Conservation (phyloP, 164 flowering plant genomes). For the Piper betle region DNA sequence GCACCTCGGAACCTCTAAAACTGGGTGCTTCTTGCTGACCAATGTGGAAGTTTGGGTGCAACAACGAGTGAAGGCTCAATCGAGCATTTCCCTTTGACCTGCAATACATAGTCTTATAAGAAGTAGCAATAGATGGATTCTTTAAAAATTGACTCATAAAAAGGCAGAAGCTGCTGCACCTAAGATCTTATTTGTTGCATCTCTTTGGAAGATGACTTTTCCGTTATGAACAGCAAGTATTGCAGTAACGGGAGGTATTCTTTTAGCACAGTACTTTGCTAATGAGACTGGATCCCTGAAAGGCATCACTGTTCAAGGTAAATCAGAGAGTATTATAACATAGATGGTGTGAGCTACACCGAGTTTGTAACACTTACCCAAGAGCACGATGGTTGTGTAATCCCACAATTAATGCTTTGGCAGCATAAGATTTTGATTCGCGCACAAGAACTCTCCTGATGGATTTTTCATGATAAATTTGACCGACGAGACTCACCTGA, state of each 20-base stretch:
- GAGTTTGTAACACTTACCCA: constrained; percentile 29
- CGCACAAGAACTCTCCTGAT: constrained; percentile 18
- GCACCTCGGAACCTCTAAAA: not conserved
- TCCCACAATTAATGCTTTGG: constrained; percentile 49
- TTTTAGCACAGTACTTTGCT: constrained; percentile 61
- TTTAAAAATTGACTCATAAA: too few species aligned
- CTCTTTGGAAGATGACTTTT: constrained; percentile 28
- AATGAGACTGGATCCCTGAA: constrained; percentile 47
- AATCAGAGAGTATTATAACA: constrained; percentile 7
- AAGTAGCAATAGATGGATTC: too few species aligned
- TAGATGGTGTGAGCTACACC: not conserved
- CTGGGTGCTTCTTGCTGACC: constrained; percentile 7
- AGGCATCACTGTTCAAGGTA: constrained; percentile 14
- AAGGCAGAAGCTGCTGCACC: not conserved
- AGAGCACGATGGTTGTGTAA: constrained; percentile 25
- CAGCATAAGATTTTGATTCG: constrained; percentile 47
- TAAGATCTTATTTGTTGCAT: constrained; percentile 2
- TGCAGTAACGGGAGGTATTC: constrained; percentile 36
- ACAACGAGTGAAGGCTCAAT: constrained; percentile 5
- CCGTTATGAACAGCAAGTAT: constrained; percentile 60
- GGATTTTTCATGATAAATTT: constrained; percentile 20
- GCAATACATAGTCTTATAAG: not conserved
- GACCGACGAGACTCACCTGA: constrained; percentile 59
- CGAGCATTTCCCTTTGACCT: constrained; percentile 8
- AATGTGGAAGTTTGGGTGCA: not conserved